These are phyloP conservation scores for Mycena floridula DNA, from an alignment of 768 basidiomycete species.

Conservation along the genomic window DNA sequence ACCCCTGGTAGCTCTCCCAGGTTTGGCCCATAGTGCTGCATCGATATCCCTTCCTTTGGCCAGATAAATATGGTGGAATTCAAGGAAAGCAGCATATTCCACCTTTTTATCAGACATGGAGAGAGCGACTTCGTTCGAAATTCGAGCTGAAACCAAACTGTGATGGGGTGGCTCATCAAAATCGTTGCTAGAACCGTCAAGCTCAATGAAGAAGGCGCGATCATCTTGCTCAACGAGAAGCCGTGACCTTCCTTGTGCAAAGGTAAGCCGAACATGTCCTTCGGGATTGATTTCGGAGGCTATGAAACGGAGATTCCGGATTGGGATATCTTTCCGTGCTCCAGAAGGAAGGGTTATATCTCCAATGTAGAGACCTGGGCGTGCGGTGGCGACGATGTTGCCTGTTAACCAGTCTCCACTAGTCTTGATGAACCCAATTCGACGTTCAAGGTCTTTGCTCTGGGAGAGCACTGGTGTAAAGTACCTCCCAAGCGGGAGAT, in stretches of 20 bases:
- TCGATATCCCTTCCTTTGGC: conserved; percentile 34
- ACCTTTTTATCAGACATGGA: conserved; percentile 17
- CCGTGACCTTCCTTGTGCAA: conserved; percentile 45
- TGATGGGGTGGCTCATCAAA: conserved; percentile 41
- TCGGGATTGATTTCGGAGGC: conserved; percentile 43
- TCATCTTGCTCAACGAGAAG: conserved; percentile 54
- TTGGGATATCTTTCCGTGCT: conserved; percentile 23
- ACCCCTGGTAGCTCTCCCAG: conserved; percentile 57
- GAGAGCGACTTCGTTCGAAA: conserved; percentile 51
- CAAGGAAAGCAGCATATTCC: conserved; percentile 51
- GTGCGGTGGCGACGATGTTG: conserved; percentile 56
- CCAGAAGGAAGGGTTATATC: conserved; percentile 43
- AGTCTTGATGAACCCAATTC: conserved; percentile 59
- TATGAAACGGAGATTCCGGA: conserved; percentile 44
- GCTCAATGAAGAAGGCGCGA: conserved; percentile 42
- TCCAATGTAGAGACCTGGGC: conserved; percentile 58
- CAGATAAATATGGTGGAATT: conserved; percentile 62
- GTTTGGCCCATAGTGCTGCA: conserved; percentile 58
- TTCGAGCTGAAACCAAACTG: conserved; percentile 46
- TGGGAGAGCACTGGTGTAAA: conserved; percentile 52
- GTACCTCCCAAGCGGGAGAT: conserved; percentile 61
- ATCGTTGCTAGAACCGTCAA: conserved; percentile 37
- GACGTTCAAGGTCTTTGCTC: conserved; percentile 32
- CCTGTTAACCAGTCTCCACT: conserved; percentile 56
- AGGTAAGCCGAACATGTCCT: conserved; percentile 37